Conservation (phyloP, 2,329 filamentous ascomycete genomes). For the Diaporthe aspalathi region DNA sequence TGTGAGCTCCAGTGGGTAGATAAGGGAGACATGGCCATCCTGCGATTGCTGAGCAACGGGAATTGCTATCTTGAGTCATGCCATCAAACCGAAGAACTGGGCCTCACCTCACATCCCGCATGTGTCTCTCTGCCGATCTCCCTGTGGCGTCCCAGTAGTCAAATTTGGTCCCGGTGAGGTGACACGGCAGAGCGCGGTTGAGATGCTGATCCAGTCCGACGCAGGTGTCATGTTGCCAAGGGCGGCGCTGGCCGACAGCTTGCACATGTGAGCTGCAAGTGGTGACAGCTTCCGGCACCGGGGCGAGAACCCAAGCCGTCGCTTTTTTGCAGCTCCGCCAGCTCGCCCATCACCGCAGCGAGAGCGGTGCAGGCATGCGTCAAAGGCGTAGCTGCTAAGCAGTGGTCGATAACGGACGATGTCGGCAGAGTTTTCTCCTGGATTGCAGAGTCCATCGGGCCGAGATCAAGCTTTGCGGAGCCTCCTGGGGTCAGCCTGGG, state of each 20-base stretch:
- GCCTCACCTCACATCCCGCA: background rate
- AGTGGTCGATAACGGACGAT: constrained; percentile 29
- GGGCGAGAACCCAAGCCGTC: background rate
- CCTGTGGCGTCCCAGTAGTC: background rate
- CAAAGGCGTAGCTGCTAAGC: background rate
- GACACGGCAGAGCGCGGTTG: background rate
- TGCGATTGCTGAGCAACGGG: constrained; percentile 25
- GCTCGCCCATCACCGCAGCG: background rate
- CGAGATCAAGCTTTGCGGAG: constrained; percentile 28
- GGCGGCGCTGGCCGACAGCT: constrained; percentile 7
- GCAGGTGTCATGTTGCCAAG: constrained; percentile 8
- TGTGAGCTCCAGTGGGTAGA: constrained; percentile 12
- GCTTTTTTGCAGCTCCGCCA: background rate
- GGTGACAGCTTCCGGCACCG: background rate
- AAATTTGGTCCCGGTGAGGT: background rate
- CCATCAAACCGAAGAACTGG: constrained; percentile 11
- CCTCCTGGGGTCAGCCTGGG: background rate
- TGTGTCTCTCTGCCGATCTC: background rate
- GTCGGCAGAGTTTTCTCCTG: constrained; percentile 3
- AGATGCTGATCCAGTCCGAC: constrained; percentile 12
- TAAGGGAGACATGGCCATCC: constrained; percentile 22
- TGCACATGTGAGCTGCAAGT: no score
- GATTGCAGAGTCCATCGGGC: constrained; percentile 12
- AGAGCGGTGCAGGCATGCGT: background rate
- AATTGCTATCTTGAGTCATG: constrained; percentile 24